phyloP scores from a whole-genome alignment of 441 rosid species.

The Corymbia calophylla region DNA sequence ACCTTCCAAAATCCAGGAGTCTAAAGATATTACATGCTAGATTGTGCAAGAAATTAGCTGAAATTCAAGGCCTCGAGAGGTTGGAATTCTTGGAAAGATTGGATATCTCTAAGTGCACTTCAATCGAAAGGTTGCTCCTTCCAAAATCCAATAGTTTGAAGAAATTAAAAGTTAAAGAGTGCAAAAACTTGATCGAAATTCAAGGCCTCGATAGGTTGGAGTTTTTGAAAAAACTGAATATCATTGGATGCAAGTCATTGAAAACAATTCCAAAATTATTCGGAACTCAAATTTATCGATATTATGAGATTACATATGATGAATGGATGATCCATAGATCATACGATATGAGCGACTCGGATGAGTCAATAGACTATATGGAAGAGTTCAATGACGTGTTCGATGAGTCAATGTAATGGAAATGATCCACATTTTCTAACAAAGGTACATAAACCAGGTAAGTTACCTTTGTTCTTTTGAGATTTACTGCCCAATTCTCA shows the following conservation, averaged over 20 bases:
- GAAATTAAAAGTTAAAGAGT: accelerated
- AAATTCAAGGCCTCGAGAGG: neutral
- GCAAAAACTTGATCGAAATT: neutral
- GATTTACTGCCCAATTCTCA: neutral
- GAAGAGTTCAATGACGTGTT: too few relatives aligned
- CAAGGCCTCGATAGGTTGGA: neutral
- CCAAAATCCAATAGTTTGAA: neutral
- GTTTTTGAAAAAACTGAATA: neutral
- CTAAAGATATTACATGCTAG: too few relatives aligned
- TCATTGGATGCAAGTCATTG: neutral
- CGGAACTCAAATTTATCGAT: accelerated
- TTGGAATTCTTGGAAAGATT: accelerated
- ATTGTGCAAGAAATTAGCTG: neutral
- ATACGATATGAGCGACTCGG: too few relatives aligned
- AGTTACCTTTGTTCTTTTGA: neutral
- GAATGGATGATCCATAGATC: neutral
- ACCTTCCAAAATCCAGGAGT: too few relatives aligned
- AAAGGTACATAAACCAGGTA: neutral
- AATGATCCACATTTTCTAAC: neutral
- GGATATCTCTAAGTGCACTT: neutral
- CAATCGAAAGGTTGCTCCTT: neutral
- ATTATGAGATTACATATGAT: neutral
- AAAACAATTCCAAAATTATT: neutral
- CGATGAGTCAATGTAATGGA: too few relatives aligned
- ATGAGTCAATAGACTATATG: too few relatives aligned